Evolutionary conservation across 257 asterid species (phyloP), one percentile per base, ranked within the genome.

Genomic region (Agastache rugosa): DNA sequence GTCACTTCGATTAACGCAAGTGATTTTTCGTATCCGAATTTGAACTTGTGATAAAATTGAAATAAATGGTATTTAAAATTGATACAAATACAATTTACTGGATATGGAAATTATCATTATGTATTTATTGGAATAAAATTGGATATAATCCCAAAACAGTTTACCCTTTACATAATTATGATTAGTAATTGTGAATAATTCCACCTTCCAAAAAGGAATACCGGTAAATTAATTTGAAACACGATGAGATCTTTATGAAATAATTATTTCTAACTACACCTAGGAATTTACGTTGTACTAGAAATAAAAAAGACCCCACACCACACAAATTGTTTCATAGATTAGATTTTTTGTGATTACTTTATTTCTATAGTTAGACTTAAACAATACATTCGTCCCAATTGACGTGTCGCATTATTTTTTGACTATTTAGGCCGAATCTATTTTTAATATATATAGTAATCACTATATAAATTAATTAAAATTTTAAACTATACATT

Each of bases 241-340:
- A 31, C 37, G 37, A 5, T 5, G 37, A 31, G 37, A 31, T 0
- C 58, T 37, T 74, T 1, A 44, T 44, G 50, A 44, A 44, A 44
- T 44, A 45, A 12, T 11, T 45, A 45, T 11, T 11, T 45, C 51
- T 14, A 45, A 45, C 17, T 12, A 45, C 17, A 31, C 37, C 0
- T 31, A 31, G 37, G 37, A 31, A 31, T 31, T 7, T 75, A 67
- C 82, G 61, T 66, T 58, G 65, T 54, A 63, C 23, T 4, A 5
- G 15, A 20, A 55, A 55, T 19, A 39, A 45, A 50, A 15, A 19
- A 73, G 6, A 67, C 44, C 70, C 70, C 65, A 53, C 58, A 29
- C 74, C 58, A 50, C 56, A 25, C 17, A 31, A 27, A 4, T 4
- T 7, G 37, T 7, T 47, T 31, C 16, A 5, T 42, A 0, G 23